Conservation (phyloP, 2,329 filamentous ascomycete species). For the Colletotrichum viniferum region DNA sequence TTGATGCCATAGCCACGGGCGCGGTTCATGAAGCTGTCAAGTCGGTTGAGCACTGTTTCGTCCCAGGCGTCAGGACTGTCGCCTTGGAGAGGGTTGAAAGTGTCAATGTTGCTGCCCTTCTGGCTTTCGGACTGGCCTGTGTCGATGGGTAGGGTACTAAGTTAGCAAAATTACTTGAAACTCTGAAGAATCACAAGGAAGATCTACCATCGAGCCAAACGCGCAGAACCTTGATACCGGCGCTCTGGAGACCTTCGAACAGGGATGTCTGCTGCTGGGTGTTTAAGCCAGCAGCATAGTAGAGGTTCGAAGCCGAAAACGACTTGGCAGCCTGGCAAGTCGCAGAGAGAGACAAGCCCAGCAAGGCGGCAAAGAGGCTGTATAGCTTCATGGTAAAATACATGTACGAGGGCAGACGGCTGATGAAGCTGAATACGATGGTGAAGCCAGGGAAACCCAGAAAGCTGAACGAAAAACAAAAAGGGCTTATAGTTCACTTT, state of each 20-base stretch:
- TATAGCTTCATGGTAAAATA: not conserved
- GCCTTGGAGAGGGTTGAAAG: not conserved
- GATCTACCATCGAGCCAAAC: not conserved
- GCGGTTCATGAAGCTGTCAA: conserved; percentile 19
- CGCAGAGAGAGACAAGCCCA: not conserved
- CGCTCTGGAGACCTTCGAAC: conserved; percentile 23
- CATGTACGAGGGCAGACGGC: not conserved
- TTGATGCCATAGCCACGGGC: conserved; percentile 21
- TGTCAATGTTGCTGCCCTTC: not conserved
- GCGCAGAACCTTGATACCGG: not conserved
- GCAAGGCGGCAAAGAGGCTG: not conserved
- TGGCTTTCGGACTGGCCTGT: not conserved
- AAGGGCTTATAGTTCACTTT: fast-evolving
- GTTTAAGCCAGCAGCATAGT: conserved; percentile 29
- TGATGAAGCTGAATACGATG: not conserved
- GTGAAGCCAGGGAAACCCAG: not conserved
- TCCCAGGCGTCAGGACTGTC: conserved; percentile 20
- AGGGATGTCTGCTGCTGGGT: conserved; percentile 22
- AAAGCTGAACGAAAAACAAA: not conserved
- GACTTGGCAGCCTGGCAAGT: not conserved
- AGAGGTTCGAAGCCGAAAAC: conserved; percentile 29
- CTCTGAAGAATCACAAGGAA: not conserved
- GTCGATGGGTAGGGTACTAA: not conserved
- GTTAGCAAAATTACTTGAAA: not conserved
- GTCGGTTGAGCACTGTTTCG: conserved; percentile 17